Evolutionary conservation across 208 protist genomes (phyloP).

Genomic region (Acanthamoeba culbertsoni): DNA sequence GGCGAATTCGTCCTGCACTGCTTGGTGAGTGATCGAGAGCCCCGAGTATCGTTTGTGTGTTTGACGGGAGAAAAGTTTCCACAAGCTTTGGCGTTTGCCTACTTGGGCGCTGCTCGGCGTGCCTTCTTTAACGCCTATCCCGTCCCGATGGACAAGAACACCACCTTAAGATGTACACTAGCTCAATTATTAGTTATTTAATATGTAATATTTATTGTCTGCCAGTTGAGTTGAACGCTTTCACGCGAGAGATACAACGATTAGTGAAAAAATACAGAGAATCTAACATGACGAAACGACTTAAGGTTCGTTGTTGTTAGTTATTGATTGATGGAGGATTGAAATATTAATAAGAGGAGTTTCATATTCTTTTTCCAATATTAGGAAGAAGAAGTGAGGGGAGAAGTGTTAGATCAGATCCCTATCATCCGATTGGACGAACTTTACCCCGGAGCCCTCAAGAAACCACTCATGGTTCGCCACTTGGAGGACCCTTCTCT

Average conservation of each 20-base stretch:
- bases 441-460: background rate
- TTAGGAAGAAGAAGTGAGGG: background rate
- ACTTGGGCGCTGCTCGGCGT: background rate
- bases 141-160: background rate
- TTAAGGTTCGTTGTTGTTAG: background rate
- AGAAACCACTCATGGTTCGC: constrained; percentile 14
- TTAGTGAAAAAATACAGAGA: background rate
- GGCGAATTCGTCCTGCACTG: background rate
- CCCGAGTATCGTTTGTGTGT: background rate
- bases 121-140: background rate
- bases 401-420: background rate
- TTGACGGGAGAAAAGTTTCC: background rate
- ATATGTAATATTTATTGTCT: background rate
- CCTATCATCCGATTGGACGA: background rate
- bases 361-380: background rate
- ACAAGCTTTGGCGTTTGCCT: background rate
- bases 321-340: background rate
- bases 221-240: background rate
- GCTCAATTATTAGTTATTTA: background rate
- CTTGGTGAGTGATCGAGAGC: background rate
- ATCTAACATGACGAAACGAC: background rate
- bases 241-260: background rate
- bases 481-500: background rate
- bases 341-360: background rate
- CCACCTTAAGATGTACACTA: background rate